Evolutionary conservation across 2,329 filamentous ascomycete species (phyloP).

Genomic region (Exophiala calicioides): DNA sequence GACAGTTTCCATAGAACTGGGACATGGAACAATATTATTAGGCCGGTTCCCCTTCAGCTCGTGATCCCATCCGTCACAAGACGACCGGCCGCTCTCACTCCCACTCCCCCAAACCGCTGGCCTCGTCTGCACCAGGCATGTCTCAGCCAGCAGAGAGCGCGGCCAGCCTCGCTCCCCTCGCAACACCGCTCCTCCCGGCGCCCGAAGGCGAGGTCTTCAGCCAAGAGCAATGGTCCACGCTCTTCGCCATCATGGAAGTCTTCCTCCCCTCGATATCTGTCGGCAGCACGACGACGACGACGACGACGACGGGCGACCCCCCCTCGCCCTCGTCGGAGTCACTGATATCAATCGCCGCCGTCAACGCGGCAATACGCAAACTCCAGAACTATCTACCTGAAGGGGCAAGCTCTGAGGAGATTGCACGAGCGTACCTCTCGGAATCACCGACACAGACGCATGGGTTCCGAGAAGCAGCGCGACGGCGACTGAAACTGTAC

Average conservation of each 20-base stretch:
- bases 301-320: too few relatives aligned
- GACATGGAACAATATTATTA: too few relatives aligned
- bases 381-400: constrained; percentile 36
- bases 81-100: too few relatives aligned
- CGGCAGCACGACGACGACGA: constrained; percentile 34
- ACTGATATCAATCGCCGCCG: constrained; percentile 6
- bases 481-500: constrained; percentile 50
- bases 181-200: constrained; percentile 51
- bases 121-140: constrained; percentile 15
- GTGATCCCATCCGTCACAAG: too few relatives aligned
- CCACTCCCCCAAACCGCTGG: too few relatives aligned
- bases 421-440: constrained; percentile 49
- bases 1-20: too few relatives aligned
- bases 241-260: constrained; percentile 59
- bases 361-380: constrained; percentile 18
- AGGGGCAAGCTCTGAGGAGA: constrained; percentile 36
- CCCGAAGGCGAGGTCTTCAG: constrained; percentile 52
- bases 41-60: too few relatives aligned
- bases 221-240: constrained; percentile 58
- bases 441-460: constrained; percentile 50
- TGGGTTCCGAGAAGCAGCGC: constrained; percentile 52
- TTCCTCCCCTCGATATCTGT: constrained; percentile 56
- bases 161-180: constrained; percentile 34
- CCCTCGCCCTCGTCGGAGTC: too few relatives aligned
- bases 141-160: constrained; percentile 13